Evolutionary conservation across 208 protist genomes (phyloP).

Genomic region (Leptomonas pyrrhocoris): DNA sequence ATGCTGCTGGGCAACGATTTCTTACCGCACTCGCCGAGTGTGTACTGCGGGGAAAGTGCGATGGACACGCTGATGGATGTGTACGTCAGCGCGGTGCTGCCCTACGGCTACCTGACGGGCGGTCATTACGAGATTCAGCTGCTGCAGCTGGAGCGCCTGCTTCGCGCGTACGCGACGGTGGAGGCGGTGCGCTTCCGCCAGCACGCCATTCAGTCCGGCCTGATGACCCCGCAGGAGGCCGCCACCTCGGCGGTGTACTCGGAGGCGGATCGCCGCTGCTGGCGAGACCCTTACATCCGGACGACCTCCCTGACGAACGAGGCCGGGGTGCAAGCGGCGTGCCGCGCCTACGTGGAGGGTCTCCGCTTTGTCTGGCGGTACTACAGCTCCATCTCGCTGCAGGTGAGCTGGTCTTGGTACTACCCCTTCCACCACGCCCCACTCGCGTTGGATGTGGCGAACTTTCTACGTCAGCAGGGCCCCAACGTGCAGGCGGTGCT

Average conservation of each 20-base stretch:
- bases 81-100: conserved; percentile 79
- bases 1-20: conserved; percentile 89
- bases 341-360: conserved; percentile 72
- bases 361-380: conserved; percentile 87
- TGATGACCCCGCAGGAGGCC: conserved; percentile 42
- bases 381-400: conserved; percentile 59
- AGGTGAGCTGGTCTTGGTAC: conserved; percentile 82
- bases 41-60: conserved; percentile 77
- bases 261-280: conserved; percentile 42
- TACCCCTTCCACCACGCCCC: conserved; percentile 82
- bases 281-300: conserved; percentile 55
- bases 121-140: conserved; percentile 75
- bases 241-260: conserved; percentile 39
- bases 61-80: conserved; percentile 83
- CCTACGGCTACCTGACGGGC: conserved; percentile 79
- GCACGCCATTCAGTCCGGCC: conserved; percentile 37
- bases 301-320: conserved; percentile 46
- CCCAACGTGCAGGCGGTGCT: conserved; percentile 40
- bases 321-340: conserved; percentile 49
- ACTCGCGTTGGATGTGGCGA: conserved; percentile 65
- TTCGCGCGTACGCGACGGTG: conserved; percentile 63
- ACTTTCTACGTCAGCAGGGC: conserved; percentile 46
- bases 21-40: conserved; percentile 69
- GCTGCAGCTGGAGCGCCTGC: conserved; percentile 62
- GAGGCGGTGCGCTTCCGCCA: conserved; percentile 76